These are phyloP conservation scores for Exophiala dermatitidis DNA, from an alignment of 2,329 filamentous ascomycete species.

Conservation along the genomic window DNA sequence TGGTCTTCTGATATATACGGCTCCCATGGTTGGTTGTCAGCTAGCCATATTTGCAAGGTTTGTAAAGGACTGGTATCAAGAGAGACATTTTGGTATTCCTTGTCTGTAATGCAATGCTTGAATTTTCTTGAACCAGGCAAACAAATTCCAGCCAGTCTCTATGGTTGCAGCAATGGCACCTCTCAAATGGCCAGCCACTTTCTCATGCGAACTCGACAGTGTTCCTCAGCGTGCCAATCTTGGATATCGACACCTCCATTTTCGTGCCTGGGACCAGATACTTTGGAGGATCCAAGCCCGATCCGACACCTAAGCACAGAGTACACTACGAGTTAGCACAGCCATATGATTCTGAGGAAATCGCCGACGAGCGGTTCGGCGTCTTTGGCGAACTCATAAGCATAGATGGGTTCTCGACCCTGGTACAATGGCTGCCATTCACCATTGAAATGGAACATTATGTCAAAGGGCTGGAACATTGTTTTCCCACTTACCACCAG, in stretches of 20 bases:
- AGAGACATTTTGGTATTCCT: background rate
- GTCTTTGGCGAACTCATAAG: no score
- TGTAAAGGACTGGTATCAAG: no score
- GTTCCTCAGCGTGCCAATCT: conserved; percentile 41
- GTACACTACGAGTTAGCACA: background rate
- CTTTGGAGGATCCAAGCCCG: conserved; percentile 38
- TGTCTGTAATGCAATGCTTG: background rate
- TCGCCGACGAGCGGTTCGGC: background rate
- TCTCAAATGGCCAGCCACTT: no score
- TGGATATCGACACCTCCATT: conserved; percentile 37
- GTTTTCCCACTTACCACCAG: background rate
- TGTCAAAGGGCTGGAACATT: no score
- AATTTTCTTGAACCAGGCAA: background rate
- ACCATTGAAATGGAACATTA: no score
- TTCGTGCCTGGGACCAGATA: conserved; percentile 37
- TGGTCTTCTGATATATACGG: no score
- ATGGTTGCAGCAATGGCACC: no score
- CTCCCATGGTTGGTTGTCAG: no score
- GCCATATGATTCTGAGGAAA: background rate
- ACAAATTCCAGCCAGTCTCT: background rate
- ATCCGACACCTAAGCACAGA: conserved; percentile 32
- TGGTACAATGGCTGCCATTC: no score
- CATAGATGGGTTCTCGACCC: no score
- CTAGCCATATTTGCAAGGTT: no score
- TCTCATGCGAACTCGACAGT: conserved; percentile 27